A percentile compares a stretch with the other conserved stretches of the same genome.
phyloP scores from a whole-genome alignment of 345 rosid genomes.

The Nasturtium officinale region DNA sequence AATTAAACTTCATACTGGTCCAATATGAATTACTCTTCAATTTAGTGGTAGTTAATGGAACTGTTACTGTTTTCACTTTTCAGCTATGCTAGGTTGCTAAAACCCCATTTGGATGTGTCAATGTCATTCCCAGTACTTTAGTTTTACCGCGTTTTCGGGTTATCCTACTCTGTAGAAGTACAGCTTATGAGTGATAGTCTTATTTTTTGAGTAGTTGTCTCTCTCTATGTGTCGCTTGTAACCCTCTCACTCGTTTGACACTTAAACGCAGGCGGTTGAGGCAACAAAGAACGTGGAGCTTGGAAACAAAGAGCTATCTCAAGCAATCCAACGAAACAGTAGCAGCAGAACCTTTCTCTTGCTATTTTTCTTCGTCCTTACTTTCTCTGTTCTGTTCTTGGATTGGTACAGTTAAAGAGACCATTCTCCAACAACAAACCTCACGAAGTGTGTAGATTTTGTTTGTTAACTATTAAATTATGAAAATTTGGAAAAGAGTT shows the following conservation, averaged over 20 bases:
- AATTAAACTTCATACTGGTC: not conserved
- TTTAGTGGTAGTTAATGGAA: not conserved
- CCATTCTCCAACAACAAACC: conserved; percentile 25
- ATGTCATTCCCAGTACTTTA: conserved; percentile 14
- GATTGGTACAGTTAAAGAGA: conserved; percentile 75
- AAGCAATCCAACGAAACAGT: conserved; percentile 78
- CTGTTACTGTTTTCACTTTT: conserved; percentile 20
- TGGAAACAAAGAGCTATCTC: conserved; percentile 84
- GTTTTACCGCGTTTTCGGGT: not conserved
- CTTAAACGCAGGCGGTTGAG: conserved; percentile 68
- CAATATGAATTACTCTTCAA: not conserved
- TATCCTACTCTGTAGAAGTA: not conserved
- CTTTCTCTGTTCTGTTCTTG: conserved; percentile 85
- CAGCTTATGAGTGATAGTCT: not conserved
- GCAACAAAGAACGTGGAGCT: conserved; percentile 87
- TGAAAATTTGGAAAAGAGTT: not conserved
- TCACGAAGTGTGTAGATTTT: conserved; percentile 28
- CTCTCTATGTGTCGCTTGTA: not conserved
- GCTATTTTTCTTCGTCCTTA: conserved; percentile 80
- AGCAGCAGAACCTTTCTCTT: conserved; percentile 90
- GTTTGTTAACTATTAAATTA: conserved; percentile 4
- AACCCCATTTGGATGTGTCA: conserved; percentile 16
- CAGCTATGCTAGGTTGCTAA: conserved; percentile 21
- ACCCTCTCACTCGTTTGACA: conserved; percentile 15
- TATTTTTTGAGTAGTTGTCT: too few relatives aligned